A percentile compares a stretch with the other conserved stretches of the same genome.
Conservation (phyloP, 805 yeast species). For the Ogataea sp. region DNA sequence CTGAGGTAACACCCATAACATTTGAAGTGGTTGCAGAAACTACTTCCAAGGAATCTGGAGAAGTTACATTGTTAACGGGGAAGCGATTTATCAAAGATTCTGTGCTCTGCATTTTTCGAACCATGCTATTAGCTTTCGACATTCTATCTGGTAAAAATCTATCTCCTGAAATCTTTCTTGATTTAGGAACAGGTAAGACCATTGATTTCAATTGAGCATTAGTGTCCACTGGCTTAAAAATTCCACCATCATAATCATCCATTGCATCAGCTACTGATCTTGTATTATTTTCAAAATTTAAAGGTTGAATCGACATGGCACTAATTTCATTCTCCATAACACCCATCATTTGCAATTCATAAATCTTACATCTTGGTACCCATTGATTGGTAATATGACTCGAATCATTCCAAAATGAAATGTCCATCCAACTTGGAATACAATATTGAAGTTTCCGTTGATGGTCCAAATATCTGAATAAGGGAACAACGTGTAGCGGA, state of each 20-base stretch:
- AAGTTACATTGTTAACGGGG: not conserved
- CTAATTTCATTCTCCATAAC: conserved; percentile 85
- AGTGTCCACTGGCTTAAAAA: conserved; percentile 28
- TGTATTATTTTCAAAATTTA: conserved; percentile 29
- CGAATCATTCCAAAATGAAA: conserved; percentile 76
- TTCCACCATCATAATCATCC: conserved; percentile 55
- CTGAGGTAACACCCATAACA: conserved; percentile 26
- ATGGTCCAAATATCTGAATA: conserved; percentile 61
- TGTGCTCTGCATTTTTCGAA: too few relatives aligned
- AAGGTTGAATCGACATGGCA: conserved; percentile 55
- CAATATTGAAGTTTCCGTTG: conserved; percentile 52
- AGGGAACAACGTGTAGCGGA: conserved; percentile 87
- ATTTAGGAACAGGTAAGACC: too few relatives aligned
- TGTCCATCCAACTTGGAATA: conserved; percentile 93
- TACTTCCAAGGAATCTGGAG: conserved; percentile 9
- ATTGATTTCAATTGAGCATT: not conserved
- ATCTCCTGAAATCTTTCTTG: too few relatives aligned
- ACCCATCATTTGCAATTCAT: conserved; percentile 98
- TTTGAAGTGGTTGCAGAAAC: conserved; percentile 26
- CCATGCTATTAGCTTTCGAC: too few relatives aligned
- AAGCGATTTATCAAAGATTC: not conserved
- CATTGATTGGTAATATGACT: conserved; percentile 48
- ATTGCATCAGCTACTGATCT: conserved; percentile 49
- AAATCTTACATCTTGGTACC: conserved; percentile 92
- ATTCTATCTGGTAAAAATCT: too few relatives aligned